phyloP scores from a whole-genome alignment of 306 rosid genomes.

The Casuarina equisetifolia region DNA sequence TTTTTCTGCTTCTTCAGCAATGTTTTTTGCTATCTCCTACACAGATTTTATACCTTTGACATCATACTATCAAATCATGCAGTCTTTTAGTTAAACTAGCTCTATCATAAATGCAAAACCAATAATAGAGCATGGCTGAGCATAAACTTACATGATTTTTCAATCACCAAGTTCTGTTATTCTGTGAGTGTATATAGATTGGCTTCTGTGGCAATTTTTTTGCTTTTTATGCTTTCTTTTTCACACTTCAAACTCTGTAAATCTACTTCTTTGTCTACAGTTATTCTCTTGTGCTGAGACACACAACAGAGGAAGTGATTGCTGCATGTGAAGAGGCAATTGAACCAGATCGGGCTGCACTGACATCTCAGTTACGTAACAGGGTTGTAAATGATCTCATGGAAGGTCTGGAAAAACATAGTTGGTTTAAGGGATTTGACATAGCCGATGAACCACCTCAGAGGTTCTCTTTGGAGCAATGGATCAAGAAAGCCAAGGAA shows the following conservation, averaged over 20 bases:
- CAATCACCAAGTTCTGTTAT: background rate
- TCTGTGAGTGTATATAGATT: background rate
- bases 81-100: background rate
- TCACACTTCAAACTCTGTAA: constrained; percentile 11
- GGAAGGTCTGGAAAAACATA: constrained; percentile 64
- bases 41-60: background rate
- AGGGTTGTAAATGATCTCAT: constrained; percentile 66
- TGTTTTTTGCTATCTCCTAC: background rate
- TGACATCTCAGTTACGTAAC: constrained; percentile 71
- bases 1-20: constrained; percentile 1
- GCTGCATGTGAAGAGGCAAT: constrained; percentile 83
- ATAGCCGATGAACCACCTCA: constrained; percentile 62
- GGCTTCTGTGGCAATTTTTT: background rate
- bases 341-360: constrained; percentile 75
- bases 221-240: constrained; percentile 12
- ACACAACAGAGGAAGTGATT: constrained; percentile 97
- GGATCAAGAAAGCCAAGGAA: constrained; percentile 85
- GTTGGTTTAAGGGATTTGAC: constrained; percentile 87
- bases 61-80: constrained; percentile 16
- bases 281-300: constrained; percentile 89
- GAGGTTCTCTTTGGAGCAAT: constrained; percentile 59
- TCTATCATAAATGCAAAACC: background rate
- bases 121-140: background rate
- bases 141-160: background rate
- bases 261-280: constrained; percentile 42